phyloP scores from a whole-genome alignment of 1,139 yeast genomes.

The Pichia sp. region DNA sequence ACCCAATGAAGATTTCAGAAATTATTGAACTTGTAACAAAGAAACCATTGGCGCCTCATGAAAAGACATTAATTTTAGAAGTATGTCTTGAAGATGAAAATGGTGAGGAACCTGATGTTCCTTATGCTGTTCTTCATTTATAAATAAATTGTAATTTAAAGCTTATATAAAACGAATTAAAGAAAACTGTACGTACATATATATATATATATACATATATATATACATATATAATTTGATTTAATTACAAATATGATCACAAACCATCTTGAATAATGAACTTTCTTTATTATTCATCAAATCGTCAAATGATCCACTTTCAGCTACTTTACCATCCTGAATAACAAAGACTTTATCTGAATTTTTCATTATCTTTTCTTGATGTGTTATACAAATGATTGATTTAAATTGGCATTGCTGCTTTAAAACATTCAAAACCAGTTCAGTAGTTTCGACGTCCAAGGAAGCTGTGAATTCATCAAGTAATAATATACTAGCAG shows the following conservation, averaged over 20 bases:
- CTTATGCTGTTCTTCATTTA: constrained; percentile 63
- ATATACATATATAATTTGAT: too few relatives aligned
- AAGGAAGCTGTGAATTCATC: constrained; percentile 82
- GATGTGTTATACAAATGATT: constrained; percentile 55
- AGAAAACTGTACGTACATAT: too few relatives aligned
- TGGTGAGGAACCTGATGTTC: constrained; percentile 95
- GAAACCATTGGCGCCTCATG: constrained; percentile 72
- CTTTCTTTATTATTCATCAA: constrained; percentile 27
- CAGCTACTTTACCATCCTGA: constrained; percentile 39
- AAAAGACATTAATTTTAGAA: constrained; percentile 74
- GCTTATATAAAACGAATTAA: neutral
- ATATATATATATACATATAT: too few relatives aligned
- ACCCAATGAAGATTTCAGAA: constrained; percentile 59
- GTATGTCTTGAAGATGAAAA: constrained; percentile 86
- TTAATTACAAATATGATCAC: neutral
- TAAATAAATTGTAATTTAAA: constrained; percentile 1
- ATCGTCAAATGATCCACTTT: constrained; percentile 36
- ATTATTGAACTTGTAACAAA: constrained; percentile 77
- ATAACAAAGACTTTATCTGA: constrained; percentile 41
- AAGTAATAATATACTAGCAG: constrained; percentile 55
- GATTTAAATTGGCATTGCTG: constrained; percentile 28
- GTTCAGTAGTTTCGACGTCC: constrained; percentile 48
- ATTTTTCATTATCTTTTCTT: constrained; percentile 45
- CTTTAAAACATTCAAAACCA: constrained; percentile 39
- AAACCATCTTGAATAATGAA: constrained; percentile 23